Evolutionary conservation across 164 flowering plant genomes (phyloP), one percentile per base, ranked within the genome.

Genomic region (Paratinospora sagittata): DNA sequence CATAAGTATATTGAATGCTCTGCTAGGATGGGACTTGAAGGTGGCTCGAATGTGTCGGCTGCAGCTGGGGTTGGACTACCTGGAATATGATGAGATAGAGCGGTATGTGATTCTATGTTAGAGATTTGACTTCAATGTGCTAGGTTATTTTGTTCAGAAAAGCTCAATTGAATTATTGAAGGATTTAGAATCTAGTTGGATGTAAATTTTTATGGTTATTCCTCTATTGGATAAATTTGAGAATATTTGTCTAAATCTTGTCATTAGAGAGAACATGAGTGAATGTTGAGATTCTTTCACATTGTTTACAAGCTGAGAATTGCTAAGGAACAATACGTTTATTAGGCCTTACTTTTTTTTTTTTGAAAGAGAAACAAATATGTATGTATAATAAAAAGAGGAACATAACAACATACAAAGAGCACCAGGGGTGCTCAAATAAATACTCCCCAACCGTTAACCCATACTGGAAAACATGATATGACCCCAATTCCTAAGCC

Each of bases 1-100:
- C 13, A 10, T 49, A 55, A 55, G 21, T 55, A 4, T 55, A 67
- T 73, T 73, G 63, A 23, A 76, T 77, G 47, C 71, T 23, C 23
- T 84, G 63, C 52, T 86, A 94, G 98, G 97, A 41, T 95, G 97
- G 98, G 89, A 83, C 73, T 69, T 89, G 74, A 88, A 81, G 79
- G 39, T 87, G 70, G 80, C 90, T 76, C 88, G 96, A 72, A 80
- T 88, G 74, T 90, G 97, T 52, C 88, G 85, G 62, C 74, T 95
- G 82, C 93, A 92, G 76, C 73, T 92, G 81, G 89, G 96, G 49
- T 78, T 95, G 88, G 83, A 87, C 60, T 92, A 87, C 84, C 81
- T 91, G 83, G 88, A 85, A 76, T 84, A 79, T 82, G 90, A 92
- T 34, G 98, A 92, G 75, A 85, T 92, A 74, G 86, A 95, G 77